Evolutionary conservation across 1,139 yeast genomes (phyloP).

Genomic region (Yamadazyma pseudoaaseri): DNA sequence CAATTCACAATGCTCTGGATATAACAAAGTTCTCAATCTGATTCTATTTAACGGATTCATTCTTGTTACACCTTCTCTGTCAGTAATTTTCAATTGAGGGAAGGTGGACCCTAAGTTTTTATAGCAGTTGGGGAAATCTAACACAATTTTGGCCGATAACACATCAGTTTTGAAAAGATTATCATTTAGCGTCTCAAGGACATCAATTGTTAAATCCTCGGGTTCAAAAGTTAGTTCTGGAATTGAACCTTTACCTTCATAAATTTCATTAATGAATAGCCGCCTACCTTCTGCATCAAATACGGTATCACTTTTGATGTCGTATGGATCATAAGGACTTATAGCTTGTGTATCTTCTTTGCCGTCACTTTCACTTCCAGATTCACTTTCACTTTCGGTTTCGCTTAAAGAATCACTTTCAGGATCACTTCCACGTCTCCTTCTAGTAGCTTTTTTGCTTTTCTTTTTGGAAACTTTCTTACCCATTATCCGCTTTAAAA

Average conservation of each 20-base stretch:
- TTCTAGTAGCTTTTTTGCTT: slow-evolving; percentile 2
- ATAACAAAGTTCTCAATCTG: slow-evolving; percentile 36
- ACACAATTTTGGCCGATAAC: slow-evolving; percentile 31
- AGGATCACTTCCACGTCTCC: slow-evolving; percentile 3
- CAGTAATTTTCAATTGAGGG: slow-evolving; percentile 28
- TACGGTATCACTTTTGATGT: slow-evolving; percentile 33
- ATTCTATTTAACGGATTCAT: slow-evolving; percentile 32
- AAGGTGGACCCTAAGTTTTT: slow-evolving; percentile 35
- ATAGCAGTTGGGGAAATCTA: slow-evolving; percentile 29
- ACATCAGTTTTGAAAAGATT: slow-evolving; percentile 22
- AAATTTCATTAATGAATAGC: slow-evolving; percentile 30
- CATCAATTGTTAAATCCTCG: slow-evolving; percentile 13
- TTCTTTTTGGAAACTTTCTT: slow-evolving; percentile 7
- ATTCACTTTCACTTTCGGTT: slow-evolving; percentile 8
- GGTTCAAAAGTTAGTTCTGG: slow-evolving; percentile 23
- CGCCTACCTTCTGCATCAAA: slow-evolving; percentile 33
- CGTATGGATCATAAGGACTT: slow-evolving; percentile 41
- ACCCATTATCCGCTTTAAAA: slow-evolving; percentile 12
- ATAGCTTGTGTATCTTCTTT: slow-evolving; percentile 20
- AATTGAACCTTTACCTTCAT: slow-evolving; percentile 19
- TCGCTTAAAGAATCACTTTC: slow-evolving; percentile 2
- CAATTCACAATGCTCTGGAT: slow-evolving; percentile 43
- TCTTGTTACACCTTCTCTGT: slow-evolving; percentile 14
- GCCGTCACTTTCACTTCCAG: slow-evolving; percentile 13
- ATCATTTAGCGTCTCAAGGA: slow-evolving; percentile 18